Conservation (phyloP, 176 grass and related monocot species). For the Metroxylon sagu region DNA sequence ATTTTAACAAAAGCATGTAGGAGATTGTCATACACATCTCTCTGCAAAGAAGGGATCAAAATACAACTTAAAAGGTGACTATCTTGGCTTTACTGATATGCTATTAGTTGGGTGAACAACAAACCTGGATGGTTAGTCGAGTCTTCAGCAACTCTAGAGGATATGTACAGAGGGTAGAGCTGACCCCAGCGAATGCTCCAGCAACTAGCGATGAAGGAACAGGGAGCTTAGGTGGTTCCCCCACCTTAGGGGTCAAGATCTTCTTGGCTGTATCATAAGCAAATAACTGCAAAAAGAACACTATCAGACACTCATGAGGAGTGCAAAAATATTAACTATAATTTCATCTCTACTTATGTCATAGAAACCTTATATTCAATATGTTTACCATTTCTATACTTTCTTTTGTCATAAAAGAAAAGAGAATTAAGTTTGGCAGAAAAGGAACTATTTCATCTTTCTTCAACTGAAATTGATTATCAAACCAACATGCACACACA, state of each 20-base stretch:
- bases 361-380: too few relatives aligned
- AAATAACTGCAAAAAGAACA: slow-evolving; percentile 44
- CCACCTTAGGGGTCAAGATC: slow-evolving; percentile 40
- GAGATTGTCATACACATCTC: slow-evolving; percentile 62
- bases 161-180: slow-evolving; percentile 78
- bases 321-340: too few relatives aligned
- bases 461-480: too few relatives aligned
- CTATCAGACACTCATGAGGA: background rate
- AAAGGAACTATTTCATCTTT: too few relatives aligned
- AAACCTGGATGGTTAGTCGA: slow-evolving; percentile 79
- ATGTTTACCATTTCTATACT: too few relatives aligned
- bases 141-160: slow-evolving; percentile 85
- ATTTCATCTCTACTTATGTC: too few relatives aligned
- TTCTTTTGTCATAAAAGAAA: too few relatives aligned
- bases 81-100: slow-evolving; percentile 2
- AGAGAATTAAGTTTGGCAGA: too few relatives aligned
- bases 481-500: too few relatives aligned
- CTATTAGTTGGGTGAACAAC: slow-evolving; percentile 4
- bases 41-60: slow-evolving; percentile 35
- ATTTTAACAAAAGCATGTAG: slow-evolving; percentile 72
- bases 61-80: background rate
- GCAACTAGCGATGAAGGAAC: slow-evolving; percentile 56
- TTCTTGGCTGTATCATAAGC: slow-evolving; percentile 73
- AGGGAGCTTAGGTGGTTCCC: slow-evolving; percentile 38
- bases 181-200: slow-evolving; percentile 69